Percentiles rank a stretch among this genome's conserved stretches.
phyloP scores from a whole-genome alignment of 2,329 filamentous ascomycete genomes.

The Penicillium sp. region DNA sequence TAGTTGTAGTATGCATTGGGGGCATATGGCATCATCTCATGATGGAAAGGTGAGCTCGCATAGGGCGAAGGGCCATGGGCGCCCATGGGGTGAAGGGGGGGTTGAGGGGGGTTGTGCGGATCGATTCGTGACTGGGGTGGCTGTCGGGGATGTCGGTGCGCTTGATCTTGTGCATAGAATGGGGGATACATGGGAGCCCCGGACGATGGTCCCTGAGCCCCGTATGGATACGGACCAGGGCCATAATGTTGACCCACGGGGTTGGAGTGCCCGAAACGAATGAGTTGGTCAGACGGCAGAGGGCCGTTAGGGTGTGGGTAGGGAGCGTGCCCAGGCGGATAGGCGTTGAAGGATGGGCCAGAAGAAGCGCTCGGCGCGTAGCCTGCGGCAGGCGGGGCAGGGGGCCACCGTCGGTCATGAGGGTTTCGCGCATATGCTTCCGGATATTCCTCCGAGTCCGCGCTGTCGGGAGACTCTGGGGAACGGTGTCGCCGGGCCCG shows the following conservation, averaged over 20 bases:
- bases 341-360: slow-evolving; percentile 38
- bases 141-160: slow-evolving; percentile 27
- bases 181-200: slow-evolving; percentile 24
- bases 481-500: slow-evolving; percentile 46
- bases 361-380: slow-evolving; percentile 44
- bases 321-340: slow-evolving; percentile 31
- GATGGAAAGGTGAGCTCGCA: slow-evolving; percentile 31
- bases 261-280: slow-evolving; percentile 30
- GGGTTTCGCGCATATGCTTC: slow-evolving; percentile 44
- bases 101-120: slow-evolving; percentile 32
- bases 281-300: slow-evolving; percentile 34
- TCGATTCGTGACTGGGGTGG: slow-evolving; percentile 28
- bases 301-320: slow-evolving; percentile 27
- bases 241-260: slow-evolving; percentile 29
- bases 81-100: slow-evolving; percentile 28
- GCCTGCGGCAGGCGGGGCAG: slow-evolving; percentile 30
- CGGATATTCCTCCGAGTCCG: slow-evolving; percentile 65
- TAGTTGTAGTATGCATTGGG: slow-evolving; percentile 35
- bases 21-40: slow-evolving; percentile 42
- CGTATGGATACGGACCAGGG: slow-evolving; percentile 30
- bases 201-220: slow-evolving; percentile 26
- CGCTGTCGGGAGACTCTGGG: slow-evolving; percentile 58
- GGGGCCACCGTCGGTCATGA: slow-evolving; percentile 36
- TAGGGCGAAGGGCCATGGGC: slow-evolving; percentile 27
- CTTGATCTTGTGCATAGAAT: slow-evolving; percentile 30